Evolutionary conservation across 495 filamentous ascomycete genomes (phyloP).

Genomic region (Aspergillus haitiensis): DNA sequence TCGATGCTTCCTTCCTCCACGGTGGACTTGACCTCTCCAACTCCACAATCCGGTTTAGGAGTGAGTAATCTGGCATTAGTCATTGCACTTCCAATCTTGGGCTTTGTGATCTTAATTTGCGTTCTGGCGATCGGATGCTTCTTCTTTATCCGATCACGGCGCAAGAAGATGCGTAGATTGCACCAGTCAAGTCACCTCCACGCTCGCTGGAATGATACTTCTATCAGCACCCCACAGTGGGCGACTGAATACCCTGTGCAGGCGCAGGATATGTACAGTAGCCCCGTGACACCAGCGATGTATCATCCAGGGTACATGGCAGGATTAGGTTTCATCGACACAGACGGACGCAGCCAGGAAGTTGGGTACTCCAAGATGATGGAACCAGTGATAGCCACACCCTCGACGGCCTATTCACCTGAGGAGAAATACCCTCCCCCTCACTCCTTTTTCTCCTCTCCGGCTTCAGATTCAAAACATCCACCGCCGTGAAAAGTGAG

Average conservation of each 20-base stretch:
- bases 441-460: conserved; percentile 12
- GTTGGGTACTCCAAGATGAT: conserved; percentile 19
- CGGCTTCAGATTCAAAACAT: not conserved
- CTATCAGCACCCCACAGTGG: conserved; percentile 20
- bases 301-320: conserved; percentile 20
- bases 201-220: conserved; percentile 17
- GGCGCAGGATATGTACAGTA: conserved; percentile 18
- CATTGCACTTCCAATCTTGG: conserved; percentile 48
- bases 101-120: conserved; percentile 16
- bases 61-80: conserved; percentile 44
- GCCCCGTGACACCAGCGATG: not conserved
- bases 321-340: conserved; percentile 33
- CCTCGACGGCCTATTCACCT: conserved; percentile 14
- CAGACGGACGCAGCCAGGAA: conserved; percentile 26
- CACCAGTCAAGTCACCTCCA: conserved; percentile 13
- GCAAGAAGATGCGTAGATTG: conserved; percentile 15
- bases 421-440: conserved; percentile 16
- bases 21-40: conserved; percentile 27
- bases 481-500: not conserved
- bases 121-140: conserved; percentile 17
- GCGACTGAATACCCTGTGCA: conserved; percentile 20
- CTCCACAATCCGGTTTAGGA: conserved; percentile 22
- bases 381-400: conserved; percentile 17
- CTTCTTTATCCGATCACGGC: conserved; percentile 20
- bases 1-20: conserved; percentile 41